These are phyloP conservation scores for Boletus subcaerulescens DNA, from an alignment of 768 basidiomycete species.

Conservation along the genomic window DNA sequence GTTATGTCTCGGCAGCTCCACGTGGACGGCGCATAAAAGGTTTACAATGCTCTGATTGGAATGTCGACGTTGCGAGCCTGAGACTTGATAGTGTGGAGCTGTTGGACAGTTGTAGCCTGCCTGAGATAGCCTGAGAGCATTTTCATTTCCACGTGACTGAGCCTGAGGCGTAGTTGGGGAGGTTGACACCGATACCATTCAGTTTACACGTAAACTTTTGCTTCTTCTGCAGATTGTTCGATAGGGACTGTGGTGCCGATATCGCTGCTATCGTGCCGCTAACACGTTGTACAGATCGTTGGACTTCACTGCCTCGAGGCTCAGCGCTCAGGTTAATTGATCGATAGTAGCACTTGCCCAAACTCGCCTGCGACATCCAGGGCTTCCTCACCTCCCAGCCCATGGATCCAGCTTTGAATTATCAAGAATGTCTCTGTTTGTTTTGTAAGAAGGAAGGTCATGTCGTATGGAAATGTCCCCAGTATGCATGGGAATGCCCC, in stretches of 20 bases:
- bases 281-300: not conserved
- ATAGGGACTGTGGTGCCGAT: slow-evolving; percentile 23
- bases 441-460: slow-evolving; percentile 9
- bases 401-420: not conserved
- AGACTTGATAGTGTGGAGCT: not conserved
- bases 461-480: slow-evolving; percentile 1
- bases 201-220: no score
- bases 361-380: not conserved
- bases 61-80: not conserved
- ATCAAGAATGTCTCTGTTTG: slow-evolving; percentile 8
- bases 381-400: not conserved
- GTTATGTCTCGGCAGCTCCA: not conserved
- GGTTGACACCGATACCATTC: no score
- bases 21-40: not conserved
- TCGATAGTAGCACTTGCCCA: not conserved
- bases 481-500: not conserved
- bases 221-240: not conserved
- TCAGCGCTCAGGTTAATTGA: not conserved
- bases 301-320: no score
- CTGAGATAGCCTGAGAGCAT: not conserved
- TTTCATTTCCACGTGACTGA: no score
- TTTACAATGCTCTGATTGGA: no score
- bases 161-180: no score
- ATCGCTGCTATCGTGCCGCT: not conserved
- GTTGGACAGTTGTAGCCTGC: not conserved